Base-by-base conservation (phyloP, 305 asterid genomes). In the Solanum aculeatissimum region DNA sequence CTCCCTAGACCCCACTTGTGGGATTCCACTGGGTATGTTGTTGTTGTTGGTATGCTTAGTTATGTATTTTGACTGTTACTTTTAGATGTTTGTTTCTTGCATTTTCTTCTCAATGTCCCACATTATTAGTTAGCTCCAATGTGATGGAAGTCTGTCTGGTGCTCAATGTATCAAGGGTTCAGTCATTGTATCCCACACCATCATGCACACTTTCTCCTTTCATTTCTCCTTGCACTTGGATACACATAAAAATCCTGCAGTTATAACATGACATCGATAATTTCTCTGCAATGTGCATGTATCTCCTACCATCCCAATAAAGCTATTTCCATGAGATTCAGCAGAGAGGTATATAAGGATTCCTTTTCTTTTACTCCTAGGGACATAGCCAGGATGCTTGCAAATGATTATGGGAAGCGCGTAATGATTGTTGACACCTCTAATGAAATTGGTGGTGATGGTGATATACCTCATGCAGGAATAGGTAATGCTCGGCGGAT, bases 351-450 rank as follows among this genome's bases (percentile, higher is more conserved):
- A 51, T 51, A n/a, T 77, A 77, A 77, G 19, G 19, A 27, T 29
- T 51, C 25, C 53, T 69, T 68, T 83, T 25, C 35, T 14, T 9
- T 43, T 81, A 21, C 27, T 77, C 32, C 9, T 68, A 95, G 98
- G 97, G 98, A 95, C 89, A 91, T 94, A 89, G 99, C 98, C 60
- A 90, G 99, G 83, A 94, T 95, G 99, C 97, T 95, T 83, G 98
- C 99, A 63, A 88, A 92, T 91, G 99, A 94, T 87, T 93, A 94
- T 80, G 84, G 84, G 82, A 95, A 91, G 90, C 98, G 99, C n/a
- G 98, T 95, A 32, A 95, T 95, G 99, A 94, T 95, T 88, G 99
- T 95, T 83, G 99, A 95, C 89, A 95, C 99, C 85, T 95, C 99
- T 16, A 95, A 95, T 86, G 99, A 95, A 87, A 94, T 95, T 87